A percentile compares a stretch with the other conserved stretches of the same genome.
These are phyloP conservation scores for Claviceps lovelessii DNA, from an alignment of 2,329 filamentous ascomycete species.

Conservation along the genomic window DNA sequence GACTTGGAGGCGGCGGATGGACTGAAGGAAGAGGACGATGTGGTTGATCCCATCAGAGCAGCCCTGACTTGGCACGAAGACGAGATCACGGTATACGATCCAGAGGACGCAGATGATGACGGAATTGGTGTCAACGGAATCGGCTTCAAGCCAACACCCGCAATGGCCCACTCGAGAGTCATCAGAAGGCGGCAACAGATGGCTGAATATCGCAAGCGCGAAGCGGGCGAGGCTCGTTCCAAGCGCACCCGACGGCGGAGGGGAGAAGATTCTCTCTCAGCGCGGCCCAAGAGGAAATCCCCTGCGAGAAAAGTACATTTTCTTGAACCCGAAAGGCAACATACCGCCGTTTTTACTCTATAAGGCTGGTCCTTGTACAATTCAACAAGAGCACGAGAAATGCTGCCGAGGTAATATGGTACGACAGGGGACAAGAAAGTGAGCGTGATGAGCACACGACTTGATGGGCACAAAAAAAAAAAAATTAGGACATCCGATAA, in stretches of 20 bases:
- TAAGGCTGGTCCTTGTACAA: neutral
- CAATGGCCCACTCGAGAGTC: conserved; percentile 41
- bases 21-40: conserved; percentile 16
- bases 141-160: conserved; percentile 50
- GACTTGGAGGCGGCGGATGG: conserved; percentile 1
- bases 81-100: conserved; percentile 53
- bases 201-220: conserved; percentile 45
- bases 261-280: conserved; percentile 14
- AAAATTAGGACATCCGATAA: neutral
- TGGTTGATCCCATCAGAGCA: conserved; percentile 41
- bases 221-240: conserved; percentile 45
- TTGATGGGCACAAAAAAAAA: neutral
- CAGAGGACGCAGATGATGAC: conserved; percentile 51
- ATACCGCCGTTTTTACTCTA: conserved; percentile 17
- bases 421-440: neutral
- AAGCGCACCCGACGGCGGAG: conserved; percentile 38
- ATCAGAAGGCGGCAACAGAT: conserved; percentile 47
- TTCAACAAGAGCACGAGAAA: neutral
- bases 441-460: neutral
- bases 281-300: conserved; percentile 14
- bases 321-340: conserved; percentile 23
- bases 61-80: conserved; percentile 53
- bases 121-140: conserved; percentile 54
- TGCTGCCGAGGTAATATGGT: neutral
- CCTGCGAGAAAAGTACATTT: conserved; percentile 25